Conservation (phyloP, 140 eudicot species). For the Oenanthe javanica region DNA sequence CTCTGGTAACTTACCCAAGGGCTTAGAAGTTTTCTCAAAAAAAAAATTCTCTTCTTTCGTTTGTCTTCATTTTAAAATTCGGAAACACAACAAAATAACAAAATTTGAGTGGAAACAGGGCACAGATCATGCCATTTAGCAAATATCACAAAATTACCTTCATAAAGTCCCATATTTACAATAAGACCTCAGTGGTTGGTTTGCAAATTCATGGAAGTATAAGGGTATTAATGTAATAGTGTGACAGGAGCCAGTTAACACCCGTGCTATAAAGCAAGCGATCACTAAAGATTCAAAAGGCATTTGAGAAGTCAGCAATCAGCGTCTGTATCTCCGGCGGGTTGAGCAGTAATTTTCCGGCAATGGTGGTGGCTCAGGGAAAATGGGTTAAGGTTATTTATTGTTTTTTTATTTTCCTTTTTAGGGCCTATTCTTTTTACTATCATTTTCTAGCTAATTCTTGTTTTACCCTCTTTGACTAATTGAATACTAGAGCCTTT, state of each 20-base stretch:
- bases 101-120: not conserved
- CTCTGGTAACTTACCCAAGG: too few relatives aligned
- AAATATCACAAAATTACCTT: not conserved
- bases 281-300: not conserved
- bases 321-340: not conserved
- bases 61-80: too few relatives aligned
- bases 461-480: not conserved
- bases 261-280: not conserved
- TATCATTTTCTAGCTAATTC: not conserved
- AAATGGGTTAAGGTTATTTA: slow-evolving; percentile 18
- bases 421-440: not conserved
- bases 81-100: not conserved
- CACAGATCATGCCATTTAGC: slow-evolving; percentile 3
- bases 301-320: not conserved
- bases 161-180: not conserved
- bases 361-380: slow-evolving; percentile 3
- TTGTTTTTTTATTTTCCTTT: not conserved
- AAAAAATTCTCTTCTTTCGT: too few relatives aligned
- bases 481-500: not conserved
- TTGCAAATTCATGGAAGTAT: not conserved
- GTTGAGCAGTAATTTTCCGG: not conserved
- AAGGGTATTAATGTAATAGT: not conserved
- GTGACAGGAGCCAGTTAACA: not conserved
- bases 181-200: too few relatives aligned
- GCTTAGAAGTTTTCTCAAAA: too few relatives aligned